Evolutionary conservation across 495 filamentous ascomycete species (phyloP).

Genomic region (Cercophora samala): DNA sequence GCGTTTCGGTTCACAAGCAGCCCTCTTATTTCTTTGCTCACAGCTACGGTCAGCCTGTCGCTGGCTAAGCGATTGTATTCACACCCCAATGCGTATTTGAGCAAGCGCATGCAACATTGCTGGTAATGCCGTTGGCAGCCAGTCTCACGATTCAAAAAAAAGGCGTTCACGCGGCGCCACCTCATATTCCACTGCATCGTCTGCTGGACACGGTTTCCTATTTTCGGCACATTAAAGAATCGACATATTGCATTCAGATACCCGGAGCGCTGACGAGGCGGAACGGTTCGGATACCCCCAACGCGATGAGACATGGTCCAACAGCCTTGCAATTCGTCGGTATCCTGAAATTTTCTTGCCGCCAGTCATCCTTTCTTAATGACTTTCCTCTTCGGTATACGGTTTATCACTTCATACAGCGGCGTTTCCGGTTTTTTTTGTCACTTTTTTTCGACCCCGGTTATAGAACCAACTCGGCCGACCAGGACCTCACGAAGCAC

Average conservation of each 20-base stretch:
- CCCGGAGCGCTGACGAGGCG: conserved; percentile 20
- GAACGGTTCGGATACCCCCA: not conserved
- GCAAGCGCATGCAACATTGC: not conserved
- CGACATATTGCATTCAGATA: conserved; percentile 46
- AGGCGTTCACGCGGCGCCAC: conserved; percentile 8
- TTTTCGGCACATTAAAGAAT: conserved; percentile 30
- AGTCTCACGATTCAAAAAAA: conserved; percentile 11
- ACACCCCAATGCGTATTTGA: not conserved
- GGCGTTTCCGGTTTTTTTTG: conserved; percentile 36
- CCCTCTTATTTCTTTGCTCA: conserved; percentile 62
- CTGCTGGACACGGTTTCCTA: conserved; percentile 21
- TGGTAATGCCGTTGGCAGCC: not conserved
- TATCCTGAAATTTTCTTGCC: conserved; percentile 1
- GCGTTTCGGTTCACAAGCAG: conserved; percentile 51
- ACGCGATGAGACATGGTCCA: not conserved
- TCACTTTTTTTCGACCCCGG: conserved; percentile 18
- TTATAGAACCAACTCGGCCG: conserved; percentile 36
- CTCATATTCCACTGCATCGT: conserved; percentile 27
- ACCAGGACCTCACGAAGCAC: not conserved
- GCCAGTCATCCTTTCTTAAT: conserved; percentile 28
- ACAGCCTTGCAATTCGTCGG: conserved; percentile 1
- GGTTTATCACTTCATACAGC: conserved; percentile 32
- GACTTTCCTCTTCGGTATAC: conserved; percentile 34
- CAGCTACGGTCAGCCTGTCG: conserved; percentile 63
- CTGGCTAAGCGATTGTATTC: conserved; percentile 43